Percentiles rank a stretch among this genome's conserved stretches.
Conservation (phyloP, 306 rosid species). For the Glycine tomentella region DNA sequence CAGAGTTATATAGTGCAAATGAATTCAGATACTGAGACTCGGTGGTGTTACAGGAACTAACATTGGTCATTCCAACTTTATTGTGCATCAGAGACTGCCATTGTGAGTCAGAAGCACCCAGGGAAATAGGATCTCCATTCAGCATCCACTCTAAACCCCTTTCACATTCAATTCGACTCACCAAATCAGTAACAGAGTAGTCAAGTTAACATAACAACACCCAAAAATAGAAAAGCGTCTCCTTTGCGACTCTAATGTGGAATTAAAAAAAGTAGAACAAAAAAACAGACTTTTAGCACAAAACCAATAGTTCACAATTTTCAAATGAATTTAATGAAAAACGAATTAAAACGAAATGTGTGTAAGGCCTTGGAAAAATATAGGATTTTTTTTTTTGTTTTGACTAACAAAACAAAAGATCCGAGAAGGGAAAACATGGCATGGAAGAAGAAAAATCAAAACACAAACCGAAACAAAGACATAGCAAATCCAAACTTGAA, state of each 20-base stretch:
- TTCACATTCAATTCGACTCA: slow-evolving; percentile 14
- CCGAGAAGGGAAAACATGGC: background rate
- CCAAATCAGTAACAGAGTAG: slow-evolving; percentile 29
- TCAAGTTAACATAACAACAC: background rate
- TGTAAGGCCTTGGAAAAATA: background rate
- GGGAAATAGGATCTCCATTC: slow-evolving; percentile 59
- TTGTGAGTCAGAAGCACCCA: slow-evolving; percentile 55
- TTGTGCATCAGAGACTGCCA: slow-evolving; percentile 65
- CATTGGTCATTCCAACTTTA: slow-evolving; percentile 54
- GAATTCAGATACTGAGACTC: slow-evolving; percentile 61
- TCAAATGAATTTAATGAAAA: background rate
- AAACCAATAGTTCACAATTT: background rate
- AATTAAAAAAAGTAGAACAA: too few relatives aligned
- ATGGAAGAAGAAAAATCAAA: background rate
- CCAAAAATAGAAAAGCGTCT: background rate
- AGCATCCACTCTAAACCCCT: slow-evolving; percentile 78
- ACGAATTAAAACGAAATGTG: background rate
- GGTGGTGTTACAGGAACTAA: slow-evolving; percentile 40
- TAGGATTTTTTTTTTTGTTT: background rate
- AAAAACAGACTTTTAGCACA: too few relatives aligned
- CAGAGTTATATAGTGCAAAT: slow-evolving; percentile 45
- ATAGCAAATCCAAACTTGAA: background rate
- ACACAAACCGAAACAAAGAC: too few relatives aligned
- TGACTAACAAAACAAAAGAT: slow-evolving; percentile 18
- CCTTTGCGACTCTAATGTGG: background rate